Conservation (phyloP, 2,329 filamentous ascomycete species). For the Aspergillus sp. region DNA sequence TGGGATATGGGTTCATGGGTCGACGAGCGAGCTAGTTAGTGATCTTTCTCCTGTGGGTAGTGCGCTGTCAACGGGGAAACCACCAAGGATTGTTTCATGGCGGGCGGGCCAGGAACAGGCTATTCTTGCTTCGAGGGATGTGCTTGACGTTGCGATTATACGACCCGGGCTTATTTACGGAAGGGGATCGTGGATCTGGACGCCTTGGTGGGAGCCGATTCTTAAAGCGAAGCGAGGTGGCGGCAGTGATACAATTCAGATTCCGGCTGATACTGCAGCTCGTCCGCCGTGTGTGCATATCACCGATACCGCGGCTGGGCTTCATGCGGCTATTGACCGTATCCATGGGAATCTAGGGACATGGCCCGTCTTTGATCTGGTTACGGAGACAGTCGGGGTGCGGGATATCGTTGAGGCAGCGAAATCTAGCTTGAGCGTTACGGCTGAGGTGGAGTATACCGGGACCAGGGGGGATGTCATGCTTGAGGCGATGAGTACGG, state of each 20-base stretch:
- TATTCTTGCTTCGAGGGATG: neutral
- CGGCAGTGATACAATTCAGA: neutral
- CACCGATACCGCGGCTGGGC: slow-evolving; percentile 38
- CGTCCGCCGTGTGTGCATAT: slow-evolving; percentile 18
- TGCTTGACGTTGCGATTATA: neutral
- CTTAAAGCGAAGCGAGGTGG: neutral
- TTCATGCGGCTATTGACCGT: slow-evolving; percentile 34
- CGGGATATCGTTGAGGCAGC: slow-evolving; percentile 30
- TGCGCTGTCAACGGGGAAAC: neutral
- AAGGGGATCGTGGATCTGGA: neutral
- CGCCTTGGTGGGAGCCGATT: neutral
- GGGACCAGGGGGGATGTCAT: neutral
- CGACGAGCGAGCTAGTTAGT: slow-evolving; percentile 23
- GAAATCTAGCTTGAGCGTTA: neutral
- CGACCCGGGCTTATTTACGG: neutral
- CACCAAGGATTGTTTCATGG: neutral
- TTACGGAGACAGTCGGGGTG: slow-evolving; percentile 22
- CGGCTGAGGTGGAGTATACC: neutral
- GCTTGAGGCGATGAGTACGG: neutral
- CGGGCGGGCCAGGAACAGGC: neutral
- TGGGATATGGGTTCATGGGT: slow-evolving; percentile 41
- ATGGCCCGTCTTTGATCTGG: slow-evolving; percentile 41
- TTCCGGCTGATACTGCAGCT: neutral
- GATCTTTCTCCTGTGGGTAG: neutral
- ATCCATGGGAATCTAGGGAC: slow-evolving; percentile 26